These are phyloP conservation scores for Salvia hispanica DNA, from an alignment of 257 asterid species.

Conservation along the genomic window DNA sequence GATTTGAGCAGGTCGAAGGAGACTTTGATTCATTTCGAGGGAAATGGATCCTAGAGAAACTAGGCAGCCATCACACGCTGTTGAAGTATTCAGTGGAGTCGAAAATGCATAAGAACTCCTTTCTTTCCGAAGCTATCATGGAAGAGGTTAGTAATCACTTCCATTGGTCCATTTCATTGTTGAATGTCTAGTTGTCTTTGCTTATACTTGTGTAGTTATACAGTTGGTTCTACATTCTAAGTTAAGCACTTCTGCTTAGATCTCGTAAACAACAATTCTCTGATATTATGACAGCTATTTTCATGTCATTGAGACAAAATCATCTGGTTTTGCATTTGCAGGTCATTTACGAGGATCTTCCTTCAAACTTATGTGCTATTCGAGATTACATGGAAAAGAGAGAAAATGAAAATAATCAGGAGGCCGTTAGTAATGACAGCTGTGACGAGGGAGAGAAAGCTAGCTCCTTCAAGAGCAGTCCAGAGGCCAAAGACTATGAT, in stretches of 20 bases:
- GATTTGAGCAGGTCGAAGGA: conserved; percentile 93
- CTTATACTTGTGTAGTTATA: not conserved
- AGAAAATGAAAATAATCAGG: conserved; percentile 39
- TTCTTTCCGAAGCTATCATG: conserved; percentile 96
- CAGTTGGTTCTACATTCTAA: not conserved
- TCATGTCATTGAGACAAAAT: too few relatives aligned
- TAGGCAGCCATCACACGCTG: conserved; percentile 88
- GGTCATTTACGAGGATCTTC: conserved; percentile 98
- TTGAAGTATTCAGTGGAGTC: conserved; percentile 88
- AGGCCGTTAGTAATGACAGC: conserved; percentile 25
- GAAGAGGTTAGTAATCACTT: conserved; percentile 70
- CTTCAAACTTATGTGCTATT: conserved; percentile 92
- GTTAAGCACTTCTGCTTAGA: too few relatives aligned
- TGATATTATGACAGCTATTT: too few relatives aligned
- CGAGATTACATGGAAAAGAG: conserved; percentile 73
- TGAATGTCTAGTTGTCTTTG: not conserved
- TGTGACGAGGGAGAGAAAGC: conserved; percentile 34
- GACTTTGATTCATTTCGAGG: conserved; percentile 88
- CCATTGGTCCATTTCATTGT: not conserved
- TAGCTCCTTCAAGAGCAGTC: conserved; percentile 29
- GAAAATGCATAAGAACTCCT: conserved; percentile 85
- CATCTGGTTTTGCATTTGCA: conserved; percentile 29
- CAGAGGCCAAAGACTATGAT: conserved; percentile 38
- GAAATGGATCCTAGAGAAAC: conserved; percentile 88
- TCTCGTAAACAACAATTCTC: too few relatives aligned